These are phyloP conservation scores for Groenewaldozyma salmanticensis DNA, from an alignment of 805 yeast genomes.

Conservation along the genomic window DNA sequence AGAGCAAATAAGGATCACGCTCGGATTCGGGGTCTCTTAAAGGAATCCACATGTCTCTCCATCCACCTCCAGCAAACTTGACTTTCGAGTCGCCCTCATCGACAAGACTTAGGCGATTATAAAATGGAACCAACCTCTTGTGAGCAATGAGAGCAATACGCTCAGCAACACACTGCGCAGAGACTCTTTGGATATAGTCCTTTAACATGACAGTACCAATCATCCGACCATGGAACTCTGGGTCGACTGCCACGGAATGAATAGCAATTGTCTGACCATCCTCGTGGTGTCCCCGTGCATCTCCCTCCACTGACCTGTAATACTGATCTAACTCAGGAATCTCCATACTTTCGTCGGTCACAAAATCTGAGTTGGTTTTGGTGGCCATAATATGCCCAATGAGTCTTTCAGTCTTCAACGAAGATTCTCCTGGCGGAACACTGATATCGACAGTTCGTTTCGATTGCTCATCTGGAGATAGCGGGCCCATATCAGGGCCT, in stretches of 20 bases:
- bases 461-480: constrained; percentile 3
- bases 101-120: constrained; percentile 71
- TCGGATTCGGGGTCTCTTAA: constrained; percentile 5
- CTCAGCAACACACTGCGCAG: constrained; percentile 79
- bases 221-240: constrained; percentile 70
- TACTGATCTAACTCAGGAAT: constrained; percentile 35
- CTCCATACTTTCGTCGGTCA: constrained; percentile 53
- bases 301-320: constrained; percentile 19
- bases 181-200: constrained; percentile 83
- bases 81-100: constrained; percentile 36
- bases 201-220: constrained; percentile 75
- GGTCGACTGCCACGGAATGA: constrained; percentile 71
- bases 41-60: constrained; percentile 18
- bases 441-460: not conserved
- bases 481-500: constrained; percentile 1
- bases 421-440: constrained; percentile 16
- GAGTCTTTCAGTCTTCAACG: constrained; percentile 40
- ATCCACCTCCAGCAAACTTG: constrained; percentile 16
- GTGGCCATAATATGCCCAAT: constrained; percentile 80
- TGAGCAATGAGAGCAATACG: constrained; percentile 68
- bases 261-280: constrained; percentile 64
- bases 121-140: constrained; percentile 59
- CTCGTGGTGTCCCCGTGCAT: constrained; percentile 58
- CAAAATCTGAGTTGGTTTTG: constrained; percentile 39
- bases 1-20: too few relatives aligned